Conservation (phyloP, 2,329 filamentous ascomycete genomes). For the Ambrosiella cleistominuta region DNA sequence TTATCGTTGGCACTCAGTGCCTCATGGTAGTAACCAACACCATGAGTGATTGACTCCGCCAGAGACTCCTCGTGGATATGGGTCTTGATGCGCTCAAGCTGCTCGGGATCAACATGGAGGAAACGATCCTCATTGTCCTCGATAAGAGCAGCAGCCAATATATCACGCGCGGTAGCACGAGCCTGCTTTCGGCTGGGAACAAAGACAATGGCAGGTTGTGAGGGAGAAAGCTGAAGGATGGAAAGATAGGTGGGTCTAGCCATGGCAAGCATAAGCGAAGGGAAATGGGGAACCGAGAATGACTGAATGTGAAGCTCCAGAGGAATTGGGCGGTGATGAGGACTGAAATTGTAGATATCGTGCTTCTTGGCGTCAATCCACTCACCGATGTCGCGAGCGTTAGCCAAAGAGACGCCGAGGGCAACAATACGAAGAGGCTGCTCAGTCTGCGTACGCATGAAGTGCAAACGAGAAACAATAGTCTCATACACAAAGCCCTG, state of each 20-base stretch:
- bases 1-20: slow-evolving; percentile 78
- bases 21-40: slow-evolving; percentile 94
- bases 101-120: slow-evolving; percentile 64
- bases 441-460: slow-evolving; percentile 78
- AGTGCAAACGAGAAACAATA: slow-evolving; percentile 94
- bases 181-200: slow-evolving; percentile 89
- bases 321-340: slow-evolving; percentile 72
- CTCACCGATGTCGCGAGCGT: slow-evolving; percentile 84
- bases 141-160: slow-evolving; percentile 70
- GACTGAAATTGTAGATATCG: slow-evolving; percentile 97
- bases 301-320: slow-evolving; percentile 90
- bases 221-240: slow-evolving; percentile 69
- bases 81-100: slow-evolving; percentile 65
- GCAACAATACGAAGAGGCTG: slow-evolving; percentile 74
- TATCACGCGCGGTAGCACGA: slow-evolving; percentile 66
- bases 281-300: slow-evolving; percentile 90
- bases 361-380: slow-evolving; percentile 98
- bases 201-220: slow-evolving; percentile 82
- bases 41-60: slow-evolving; percentile 77
- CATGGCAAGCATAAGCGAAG: slow-evolving; percentile 97
- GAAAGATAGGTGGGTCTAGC: slow-evolving; percentile 83
- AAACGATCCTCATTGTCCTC: slow-evolving; percentile 91
- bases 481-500: slow-evolving; percentile 87
- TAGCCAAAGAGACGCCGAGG: slow-evolving; percentile 78
- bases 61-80: slow-evolving; percentile 74